Evolutionary conservation across 305 asterid species (phyloP).

Genomic region (Vinca major): DNA sequence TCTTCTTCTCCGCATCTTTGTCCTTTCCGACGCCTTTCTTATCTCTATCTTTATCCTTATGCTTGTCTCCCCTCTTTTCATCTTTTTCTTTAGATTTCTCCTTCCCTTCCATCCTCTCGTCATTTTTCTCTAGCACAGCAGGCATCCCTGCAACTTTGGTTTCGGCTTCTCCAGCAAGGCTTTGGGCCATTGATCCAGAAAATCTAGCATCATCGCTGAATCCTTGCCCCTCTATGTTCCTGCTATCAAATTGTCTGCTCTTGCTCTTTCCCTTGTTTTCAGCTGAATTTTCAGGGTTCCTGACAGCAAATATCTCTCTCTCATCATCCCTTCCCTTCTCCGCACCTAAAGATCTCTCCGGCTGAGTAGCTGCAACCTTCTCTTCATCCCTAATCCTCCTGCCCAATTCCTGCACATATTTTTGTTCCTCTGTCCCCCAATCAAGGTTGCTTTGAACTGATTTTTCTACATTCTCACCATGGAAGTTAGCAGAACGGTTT

Average conservation of each 20-base stretch:
- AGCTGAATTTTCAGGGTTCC: slow-evolving; percentile 23
- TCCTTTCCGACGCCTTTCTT: slow-evolving; percentile 29
- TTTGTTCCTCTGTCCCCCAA: slow-evolving; percentile 32
- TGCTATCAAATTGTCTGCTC: slow-evolving; percentile 30
- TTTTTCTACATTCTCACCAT: slow-evolving; percentile 38
- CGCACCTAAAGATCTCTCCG: slow-evolving; percentile 26
- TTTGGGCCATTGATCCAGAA: slow-evolving; percentile 29
- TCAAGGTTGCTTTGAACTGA: slow-evolving; percentile 24
- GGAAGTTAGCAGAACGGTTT: slow-evolving; percentile 22
- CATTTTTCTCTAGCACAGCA: slow-evolving; percentile 29
- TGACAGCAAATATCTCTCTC: slow-evolving; percentile 22
- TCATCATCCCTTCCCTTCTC: slow-evolving; percentile 28
- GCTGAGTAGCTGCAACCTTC: slow-evolving; percentile 34
- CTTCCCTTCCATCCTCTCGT: slow-evolving; percentile 30
- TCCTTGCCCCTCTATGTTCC: slow-evolving; percentile 26
- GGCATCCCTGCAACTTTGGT: slow-evolving; percentile 30
- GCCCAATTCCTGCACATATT: slow-evolving; percentile 46
- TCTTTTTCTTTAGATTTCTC: slow-evolving; percentile 35
- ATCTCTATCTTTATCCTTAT: slow-evolving; percentile 30
- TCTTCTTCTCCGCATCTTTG: slow-evolving; percentile 28
- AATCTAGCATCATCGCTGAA: slow-evolving; percentile 20
- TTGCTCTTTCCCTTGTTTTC: slow-evolving; percentile 31
- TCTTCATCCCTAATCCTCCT: slow-evolving; percentile 49
- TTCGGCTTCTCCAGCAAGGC: slow-evolving; percentile 19
- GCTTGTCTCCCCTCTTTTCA: slow-evolving; percentile 25